Percentiles rank a stretch among this genome's conserved stretches.
Conservation (phyloP, 129 eudicot genomes). For the Lonicera japonica region DNA sequence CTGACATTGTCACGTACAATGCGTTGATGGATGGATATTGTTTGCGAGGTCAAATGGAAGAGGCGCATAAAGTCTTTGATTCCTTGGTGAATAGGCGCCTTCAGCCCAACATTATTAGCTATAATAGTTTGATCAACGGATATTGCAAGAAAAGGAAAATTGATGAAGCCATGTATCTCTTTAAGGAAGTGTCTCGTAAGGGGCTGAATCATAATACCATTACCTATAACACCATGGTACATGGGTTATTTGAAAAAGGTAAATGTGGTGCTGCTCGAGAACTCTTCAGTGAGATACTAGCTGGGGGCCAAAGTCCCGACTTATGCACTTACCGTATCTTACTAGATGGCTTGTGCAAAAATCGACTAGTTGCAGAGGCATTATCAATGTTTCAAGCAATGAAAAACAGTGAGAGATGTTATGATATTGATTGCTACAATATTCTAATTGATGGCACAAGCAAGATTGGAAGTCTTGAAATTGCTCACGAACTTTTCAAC, state of each 20-base stretch:
- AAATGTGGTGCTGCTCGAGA: conserved; percentile 6
- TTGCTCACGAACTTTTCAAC: background rate
- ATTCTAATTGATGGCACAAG: background rate
- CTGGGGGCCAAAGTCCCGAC: background rate
- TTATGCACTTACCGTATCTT: background rate
- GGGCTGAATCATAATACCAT: conserved; percentile 10
- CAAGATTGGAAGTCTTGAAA: background rate
- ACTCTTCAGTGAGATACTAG: conserved; percentile 5
- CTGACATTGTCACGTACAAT: background rate
- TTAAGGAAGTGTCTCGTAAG: conserved; percentile 5
- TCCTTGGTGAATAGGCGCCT: background rate
- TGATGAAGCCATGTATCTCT: conserved; percentile 9
- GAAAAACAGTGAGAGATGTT: background rate
- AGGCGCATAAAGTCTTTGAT: background rate
- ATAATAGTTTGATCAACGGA: conserved; percentile 13
- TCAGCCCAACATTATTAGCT: background rate
- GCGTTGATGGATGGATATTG: background rate
- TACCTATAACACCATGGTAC: conserved; percentile 5
- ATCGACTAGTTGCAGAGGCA: conserved; percentile 1
- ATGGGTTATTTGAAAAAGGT: background rate
- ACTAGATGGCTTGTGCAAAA: background rate
- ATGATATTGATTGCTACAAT: background rate
- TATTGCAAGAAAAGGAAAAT: conserved; percentile 5
- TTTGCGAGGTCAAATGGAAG: background rate
- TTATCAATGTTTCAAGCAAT: background rate